Evolutionary conservation across 495 filamentous ascomycete genomes (phyloP), one percentile per base, ranked within the genome.

Genomic region (Lichina pygmaea): DNA sequence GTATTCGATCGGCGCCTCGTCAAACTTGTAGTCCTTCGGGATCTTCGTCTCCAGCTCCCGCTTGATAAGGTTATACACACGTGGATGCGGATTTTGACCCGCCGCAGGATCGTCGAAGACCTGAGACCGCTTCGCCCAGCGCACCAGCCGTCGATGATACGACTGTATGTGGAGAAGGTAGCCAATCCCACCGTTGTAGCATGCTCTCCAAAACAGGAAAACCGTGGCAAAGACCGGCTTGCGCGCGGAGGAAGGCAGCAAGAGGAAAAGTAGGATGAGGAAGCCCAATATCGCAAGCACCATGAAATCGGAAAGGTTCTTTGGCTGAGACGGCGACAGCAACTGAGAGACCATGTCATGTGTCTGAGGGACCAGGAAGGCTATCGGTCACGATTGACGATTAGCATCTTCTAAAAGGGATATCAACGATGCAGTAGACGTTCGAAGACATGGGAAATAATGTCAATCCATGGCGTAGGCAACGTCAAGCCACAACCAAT

Each of bases 271-370:
- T 31, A 76, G 53, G 49, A 92, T 75, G 52, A 91, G 79, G 30
- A 68, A 54, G 34, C 66, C 80, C 33, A 97, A 64, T 33, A 92
- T 68, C n/a, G 69, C 68, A n/a, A 95, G 65, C 48, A 97, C 83
- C 17, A 78, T 51, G 34, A 73, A 54, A 55, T 97, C 89, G 49
- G 83, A 84, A 38, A 91, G 51, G 54, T 95, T 95, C 64, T 97
- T 97, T 6, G 89, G 85, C 58, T 93, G 74, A 43, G 75, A 79
- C n/a, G 89, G 89, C 46, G 86, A 91, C 49, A 97, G 70, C 15
- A 97, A 70, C 58, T 93, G 89, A 44, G 89, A 91, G 53, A 97
- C 89, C 86, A 95, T 95, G 60, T 97, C 89, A 66, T 93, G 83
- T 40, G 89, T 97, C 50, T 83, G 78, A 41, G 89, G 91, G 16